Base-by-base conservation (phyloP, 345 rosid species). In the Melastoma malabathricum region DNA sequence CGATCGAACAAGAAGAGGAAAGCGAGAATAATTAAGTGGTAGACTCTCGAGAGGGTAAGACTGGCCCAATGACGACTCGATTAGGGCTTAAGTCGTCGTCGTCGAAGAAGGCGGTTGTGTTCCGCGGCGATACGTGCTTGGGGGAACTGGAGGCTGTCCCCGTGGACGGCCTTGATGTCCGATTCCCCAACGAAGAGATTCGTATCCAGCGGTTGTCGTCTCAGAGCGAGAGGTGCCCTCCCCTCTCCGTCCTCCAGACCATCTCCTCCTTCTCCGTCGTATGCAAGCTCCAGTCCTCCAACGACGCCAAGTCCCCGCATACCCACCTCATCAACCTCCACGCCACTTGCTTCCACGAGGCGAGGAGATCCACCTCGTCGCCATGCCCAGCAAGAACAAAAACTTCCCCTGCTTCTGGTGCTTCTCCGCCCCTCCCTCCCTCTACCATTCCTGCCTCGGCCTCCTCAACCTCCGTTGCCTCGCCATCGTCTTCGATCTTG, bases 341-440 rank as follows among this genome's bases (percentile, higher is more conserved):
- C 75, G 82, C 95, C 3, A 64, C 78, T 53, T 88, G 97, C 73
- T 93, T 85, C 77, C 58, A 85, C 50, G 99, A 93, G 69, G 75
- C 43, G 94, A 88, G 62, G 97, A 93, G 77, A 69, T 88, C 59
- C 99, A 93, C 59, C 75, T 93, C 60, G 95, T 85, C 65, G 95
- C 99, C 71, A 93, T 88, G 99, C 97, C 95, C 18, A 93, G 99
- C 69, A 93, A 81, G 74, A 75, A 85, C 67, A 93, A 88, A 85
- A 85, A 83, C 78, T 88, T 83, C 63, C 99, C 99, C 1, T 85
- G 95, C 57, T 93, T 93, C 59, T 88, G 99, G 97, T 93, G 99
- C 73, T 88, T 75, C 68, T 72, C 89, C 2, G 81, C 80, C 41
- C 84, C 92, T 5, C 29, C 56, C 18, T 90, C 85, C 55, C 78